Evolutionary conservation across 371 early-diverging fungal species (phyloP), one percentile per base, ranked within the genome.

Genomic region (Capillidium heterosporum): DNA sequence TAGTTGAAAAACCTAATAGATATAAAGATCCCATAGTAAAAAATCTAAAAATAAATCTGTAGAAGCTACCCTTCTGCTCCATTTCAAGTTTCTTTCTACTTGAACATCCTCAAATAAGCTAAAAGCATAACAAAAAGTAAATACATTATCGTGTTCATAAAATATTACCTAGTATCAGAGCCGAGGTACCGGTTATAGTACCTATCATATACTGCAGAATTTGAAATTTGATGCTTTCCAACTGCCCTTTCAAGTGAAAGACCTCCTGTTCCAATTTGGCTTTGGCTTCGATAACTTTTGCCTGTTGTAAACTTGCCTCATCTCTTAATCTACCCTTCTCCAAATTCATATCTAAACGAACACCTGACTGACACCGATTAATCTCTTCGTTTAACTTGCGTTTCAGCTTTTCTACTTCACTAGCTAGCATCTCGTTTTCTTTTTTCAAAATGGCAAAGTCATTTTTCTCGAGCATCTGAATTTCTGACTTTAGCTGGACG

Each of bases 271-370:
- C 93, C 57, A 92, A 87, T 32, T 80, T 77, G 4, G 89, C 77
- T 53, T 88, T 87, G 0, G 92, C 84, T 60, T 92, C 91, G 49
- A 80, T 77, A 46, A 95, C 81, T 60, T 82, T 87, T 35, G 87
- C 68, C 61, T 89, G 90, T 57, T 89, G 88, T 15, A 75, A 73
- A 48, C 81, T 80, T 32, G 83, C 80, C 63, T 90, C 89, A 58
- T 89, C 87, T 1, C 91, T 75, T 26, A 89, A 82, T 26, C 90
- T 67, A 1, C 89, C 90, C 65, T 91, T 92, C 57, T 95, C 95
- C 60, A 89, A 63, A 59, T 82, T 82, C 60, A 95, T 68, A 61
- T 95, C 95, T 53, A 92, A 67, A 19, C 91, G 70, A 1, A 91
- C 89, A 29, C 83, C 82, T 0, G 90, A 84, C 67, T 91, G 91